Conservation (phyloP, 2,329 filamentous ascomycete species). For the Cladosporium sp. region DNA sequence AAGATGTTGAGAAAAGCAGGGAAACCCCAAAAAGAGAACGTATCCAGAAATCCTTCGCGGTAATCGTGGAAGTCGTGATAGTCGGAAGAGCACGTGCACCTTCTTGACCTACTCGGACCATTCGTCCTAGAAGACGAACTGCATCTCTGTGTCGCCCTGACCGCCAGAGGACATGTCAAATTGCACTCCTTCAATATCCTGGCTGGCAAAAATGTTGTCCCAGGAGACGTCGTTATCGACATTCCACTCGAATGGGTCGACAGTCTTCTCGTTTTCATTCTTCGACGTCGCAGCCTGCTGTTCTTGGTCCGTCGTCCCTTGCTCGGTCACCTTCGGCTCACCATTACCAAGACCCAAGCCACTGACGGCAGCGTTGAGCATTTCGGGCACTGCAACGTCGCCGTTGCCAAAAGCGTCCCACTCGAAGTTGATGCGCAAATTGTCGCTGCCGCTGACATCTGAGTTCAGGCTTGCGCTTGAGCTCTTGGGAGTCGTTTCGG, state of each 20-base stretch:
- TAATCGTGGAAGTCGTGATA: not conserved
- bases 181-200: not conserved
- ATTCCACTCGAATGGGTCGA: constrained; percentile 4
- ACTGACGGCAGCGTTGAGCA: constrained; percentile 16
- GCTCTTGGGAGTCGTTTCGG: constrained; percentile 31
- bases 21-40: not conserved
- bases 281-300: not conserved
- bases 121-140: constrained; percentile 9
- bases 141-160: not conserved
- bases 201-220: constrained; percentile 10
- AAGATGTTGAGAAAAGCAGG: not conserved
- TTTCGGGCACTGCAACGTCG: constrained; percentile 30
- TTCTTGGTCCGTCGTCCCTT: not conserved
- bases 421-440: constrained; percentile 41
- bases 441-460: constrained; percentile 46
- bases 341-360: constrained; percentile 4
- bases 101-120: not conserved
- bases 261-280: not conserved
- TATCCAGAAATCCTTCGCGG: not conserved
- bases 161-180: constrained; percentile 10
- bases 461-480: constrained; percentile 37
- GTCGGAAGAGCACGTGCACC: not conserved
- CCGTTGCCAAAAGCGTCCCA: constrained; percentile 36
- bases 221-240: not conserved
- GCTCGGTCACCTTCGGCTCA: not conserved